Conservation (phyloP, 805 yeast species). For the Candida koratica region DNA sequence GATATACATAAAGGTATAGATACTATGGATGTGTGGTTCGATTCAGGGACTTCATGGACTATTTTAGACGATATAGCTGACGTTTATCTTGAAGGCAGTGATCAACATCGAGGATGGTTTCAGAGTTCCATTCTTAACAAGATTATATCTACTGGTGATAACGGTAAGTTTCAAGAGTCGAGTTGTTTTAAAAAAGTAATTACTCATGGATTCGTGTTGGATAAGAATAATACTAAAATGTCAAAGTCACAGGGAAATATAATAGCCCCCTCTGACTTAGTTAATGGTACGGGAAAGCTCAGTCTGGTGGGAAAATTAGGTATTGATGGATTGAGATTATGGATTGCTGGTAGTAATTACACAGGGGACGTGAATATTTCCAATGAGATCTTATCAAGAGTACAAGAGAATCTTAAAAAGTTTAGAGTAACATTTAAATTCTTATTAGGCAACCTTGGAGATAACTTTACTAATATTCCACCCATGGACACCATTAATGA, state of each 20-base stretch:
- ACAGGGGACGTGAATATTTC: constrained; percentile 77
- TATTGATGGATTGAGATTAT: constrained; percentile 82
- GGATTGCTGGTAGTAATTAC: constrained; percentile 88
- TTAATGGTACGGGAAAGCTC: constrained; percentile 52
- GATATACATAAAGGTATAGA: constrained; percentile 67
- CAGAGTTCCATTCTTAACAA: constrained; percentile 87
- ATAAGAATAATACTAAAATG: constrained; percentile 84
- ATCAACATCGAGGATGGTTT: constrained; percentile 99
- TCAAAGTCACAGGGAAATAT: constrained; percentile 89
- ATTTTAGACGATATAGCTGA: constrained; percentile 57
- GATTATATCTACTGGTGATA: constrained; percentile 50
- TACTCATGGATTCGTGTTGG: constrained; percentile 93
- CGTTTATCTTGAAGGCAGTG: constrained; percentile 94
- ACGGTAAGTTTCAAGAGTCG: constrained; percentile 26
- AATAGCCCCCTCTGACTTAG: constrained; percentile 62
- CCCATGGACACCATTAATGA: constrained; percentile 21
- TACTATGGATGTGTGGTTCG: constrained; percentile 99
- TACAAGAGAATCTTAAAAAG: constrained; percentile 77
- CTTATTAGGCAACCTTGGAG: constrained; percentile 67
- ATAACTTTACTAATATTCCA: constrained; percentile 20
- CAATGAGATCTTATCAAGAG: constrained; percentile 65
- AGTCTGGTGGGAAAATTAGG: constrained; percentile 59
- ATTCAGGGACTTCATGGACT: constrained; percentile 92
- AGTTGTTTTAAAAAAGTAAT: constrained; percentile 70
- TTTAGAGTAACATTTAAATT: constrained; percentile 76